Evolutionary conservation across 768 basidiomycete genomes (phyloP).

Genomic region (Rhodotorula paludigena): DNA sequence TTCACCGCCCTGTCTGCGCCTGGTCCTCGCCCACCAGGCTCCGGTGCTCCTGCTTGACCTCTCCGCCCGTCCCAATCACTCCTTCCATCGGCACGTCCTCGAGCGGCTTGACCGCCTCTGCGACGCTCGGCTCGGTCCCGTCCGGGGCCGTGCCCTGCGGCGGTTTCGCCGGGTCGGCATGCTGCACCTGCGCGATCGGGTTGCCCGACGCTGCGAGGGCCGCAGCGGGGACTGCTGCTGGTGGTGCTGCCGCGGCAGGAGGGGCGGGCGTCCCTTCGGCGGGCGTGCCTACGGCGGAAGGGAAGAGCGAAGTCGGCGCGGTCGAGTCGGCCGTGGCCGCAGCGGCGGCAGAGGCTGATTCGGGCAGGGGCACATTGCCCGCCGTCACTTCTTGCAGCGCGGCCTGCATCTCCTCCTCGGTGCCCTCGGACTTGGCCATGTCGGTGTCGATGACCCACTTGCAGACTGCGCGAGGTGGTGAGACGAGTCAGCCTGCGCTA

Average conservation of each 20-base stretch:
- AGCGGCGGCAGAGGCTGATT: not conserved
- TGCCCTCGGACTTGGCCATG: slow-evolving; percentile 16
- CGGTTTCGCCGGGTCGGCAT: slow-evolving; percentile 4
- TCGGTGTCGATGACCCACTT: slow-evolving; percentile 36
- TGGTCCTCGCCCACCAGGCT: slow-evolving; percentile 4
- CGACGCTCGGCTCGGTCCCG: not conserved
- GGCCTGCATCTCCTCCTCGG: slow-evolving; percentile 33
- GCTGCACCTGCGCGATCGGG: slow-evolving; percentile 1
- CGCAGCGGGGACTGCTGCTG: slow-evolving; percentile 5
- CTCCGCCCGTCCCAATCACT: not conserved
- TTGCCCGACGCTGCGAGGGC: not conserved
- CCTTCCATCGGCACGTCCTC: not conserved
- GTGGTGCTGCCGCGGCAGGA: not conserved
- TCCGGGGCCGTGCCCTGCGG: not conserved
- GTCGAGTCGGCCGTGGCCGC: not conserved
- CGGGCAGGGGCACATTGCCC: slow-evolving; percentile 10
- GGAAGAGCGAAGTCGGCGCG: not conserved
- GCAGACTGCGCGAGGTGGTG: slow-evolving; percentile 4
- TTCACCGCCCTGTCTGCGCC: not conserved
- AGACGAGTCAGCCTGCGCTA: not conserved
- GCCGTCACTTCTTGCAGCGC: slow-evolving; percentile 23
- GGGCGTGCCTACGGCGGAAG: not conserved
- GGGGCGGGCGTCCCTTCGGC: slow-evolving; percentile 6
- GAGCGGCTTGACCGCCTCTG: slow-evolving; percentile 21
- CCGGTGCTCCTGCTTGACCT: slow-evolving; percentile 1